A percentile compares a stretch with the other conserved stretches of the same genome.
Evolutionary conservation across 768 basidiomycete genomes (phyloP).

Genomic region (Termitomyces sp.): DNA sequence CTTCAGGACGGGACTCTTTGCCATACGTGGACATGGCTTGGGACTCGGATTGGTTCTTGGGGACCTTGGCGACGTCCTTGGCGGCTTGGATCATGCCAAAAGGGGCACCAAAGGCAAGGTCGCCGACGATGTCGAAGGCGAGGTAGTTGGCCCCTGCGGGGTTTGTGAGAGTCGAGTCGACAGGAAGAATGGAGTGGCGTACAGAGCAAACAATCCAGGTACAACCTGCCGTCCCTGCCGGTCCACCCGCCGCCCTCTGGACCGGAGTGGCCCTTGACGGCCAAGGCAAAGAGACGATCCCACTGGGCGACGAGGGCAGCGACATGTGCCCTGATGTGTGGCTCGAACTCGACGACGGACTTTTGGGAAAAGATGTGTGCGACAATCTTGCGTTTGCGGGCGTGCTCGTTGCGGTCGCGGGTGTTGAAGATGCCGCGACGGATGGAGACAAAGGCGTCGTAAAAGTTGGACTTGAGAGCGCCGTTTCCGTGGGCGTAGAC

Average conservation of each 20-base stretch:
- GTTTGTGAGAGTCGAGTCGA: not conserved
- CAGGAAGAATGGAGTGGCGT: slow-evolving; percentile 16
- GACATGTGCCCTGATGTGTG: slow-evolving; percentile 63
- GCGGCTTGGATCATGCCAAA: slow-evolving; percentile 84
- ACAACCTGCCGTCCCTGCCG: slow-evolving; percentile 58
- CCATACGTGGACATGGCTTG: slow-evolving; percentile 56
- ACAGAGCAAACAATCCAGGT: slow-evolving; percentile 75
- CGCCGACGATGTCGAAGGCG: slow-evolving; percentile 73
- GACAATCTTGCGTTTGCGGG: slow-evolving; percentile 89
- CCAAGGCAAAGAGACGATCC: slow-evolving; percentile 61
- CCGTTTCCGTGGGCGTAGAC: slow-evolving; percentile 85
- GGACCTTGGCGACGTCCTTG: slow-evolving; percentile 68
- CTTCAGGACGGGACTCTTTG: slow-evolving; percentile 33
- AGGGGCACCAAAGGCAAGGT: slow-evolving; percentile 81
- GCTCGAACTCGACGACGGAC: slow-evolving; percentile 82
- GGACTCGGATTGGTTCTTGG: slow-evolving; percentile 44
- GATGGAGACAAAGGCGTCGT: slow-evolving; percentile 76
- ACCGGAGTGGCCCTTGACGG: slow-evolving; percentile 52
- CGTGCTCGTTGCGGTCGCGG: slow-evolving; percentile 70
- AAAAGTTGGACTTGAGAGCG: slow-evolving; percentile 75
- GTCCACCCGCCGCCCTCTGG: slow-evolving; percentile 62
- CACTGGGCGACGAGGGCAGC: slow-evolving; percentile 61
- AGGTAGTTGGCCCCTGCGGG: slow-evolving; percentile 47
- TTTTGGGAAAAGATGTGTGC: slow-evolving; percentile 84
- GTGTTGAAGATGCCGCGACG: slow-evolving; percentile 74